Evolutionary conservation across 345 rosid species (phyloP), one percentile per base, ranked within the genome.

Genomic region (Heritiera fomes): DNA sequence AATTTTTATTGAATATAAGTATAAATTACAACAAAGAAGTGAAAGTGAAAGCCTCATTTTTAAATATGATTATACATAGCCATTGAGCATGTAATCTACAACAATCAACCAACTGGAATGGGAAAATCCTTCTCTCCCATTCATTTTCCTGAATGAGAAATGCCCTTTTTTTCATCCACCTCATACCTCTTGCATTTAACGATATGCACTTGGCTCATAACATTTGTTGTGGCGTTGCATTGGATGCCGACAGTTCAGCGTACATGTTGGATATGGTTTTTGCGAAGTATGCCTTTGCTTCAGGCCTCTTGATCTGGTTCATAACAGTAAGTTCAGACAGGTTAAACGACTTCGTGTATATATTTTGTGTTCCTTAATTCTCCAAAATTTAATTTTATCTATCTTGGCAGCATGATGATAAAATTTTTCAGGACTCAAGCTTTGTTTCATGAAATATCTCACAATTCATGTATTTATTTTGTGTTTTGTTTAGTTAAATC

Each of bases 281-380:
- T n/a, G 86, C 91, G 75, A 88, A 95, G 83, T 83, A 84, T 23
- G 81, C 91, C 86, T 89, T 91, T 1, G 95, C 98, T 82, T 91
- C 95, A 49, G 93, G 93, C 80, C 97, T 87, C 87, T 95, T 95
- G 80, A 95, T 82, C 98, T 93, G 88, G 73, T 77, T 53, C n/a
- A 68, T 9, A 15, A 47, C 5, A 30, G 13, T 45, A 40, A 77
- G 69, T 55, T 49, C 69, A 77, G 17, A 30, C 28, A 23, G 28
- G 28, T 23, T 23, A 34, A 34, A 34, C 38, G 3, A 34, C 38
- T 34, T 34, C 38, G 38, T 34, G 3, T 34, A 34, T 34, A 34
- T 34, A 34, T 34, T 34, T 23, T 23, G 28, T 23, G 6, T 10
- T 50, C 8, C 11, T 50, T 50, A 0, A 3, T 50, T 9, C 47